phyloP scores from a whole-genome alignment of 2,329 filamentous ascomycete genomes.

The Beauveria rudraprayagi region DNA sequence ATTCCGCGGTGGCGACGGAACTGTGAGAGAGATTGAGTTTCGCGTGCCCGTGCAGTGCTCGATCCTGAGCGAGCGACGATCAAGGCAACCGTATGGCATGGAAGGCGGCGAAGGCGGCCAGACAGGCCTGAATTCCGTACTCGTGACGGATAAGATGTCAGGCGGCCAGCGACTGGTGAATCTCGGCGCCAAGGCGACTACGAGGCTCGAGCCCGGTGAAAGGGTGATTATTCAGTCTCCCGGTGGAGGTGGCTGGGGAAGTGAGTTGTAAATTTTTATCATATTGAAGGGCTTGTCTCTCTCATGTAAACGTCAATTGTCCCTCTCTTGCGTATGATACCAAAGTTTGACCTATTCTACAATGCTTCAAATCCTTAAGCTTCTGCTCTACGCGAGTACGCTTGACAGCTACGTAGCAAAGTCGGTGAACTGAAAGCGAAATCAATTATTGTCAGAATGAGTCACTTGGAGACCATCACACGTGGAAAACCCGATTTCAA shows the following conservation, averaged over 20 bases:
- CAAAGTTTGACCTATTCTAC: too few species aligned
- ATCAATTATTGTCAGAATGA: too few species aligned
- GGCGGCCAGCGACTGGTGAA: conserved; percentile 36
- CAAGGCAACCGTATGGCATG: conserved; percentile 64
- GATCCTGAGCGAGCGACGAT: conserved; percentile 70
- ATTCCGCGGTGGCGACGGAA: conserved; percentile 67
- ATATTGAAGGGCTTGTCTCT: not conserved
- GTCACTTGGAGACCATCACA: too few species aligned
- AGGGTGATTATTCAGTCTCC: conserved; percentile 54
- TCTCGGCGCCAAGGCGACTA: conserved; percentile 52
- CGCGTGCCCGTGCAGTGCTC: conserved; percentile 68
- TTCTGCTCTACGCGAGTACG: too few species aligned
- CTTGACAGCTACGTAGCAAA: too few species aligned
- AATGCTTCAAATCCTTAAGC: too few species aligned
- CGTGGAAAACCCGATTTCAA: too few species aligned
- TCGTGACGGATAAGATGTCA: conserved; percentile 14
- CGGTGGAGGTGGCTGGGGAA: conserved; percentile 55
- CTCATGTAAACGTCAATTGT: not conserved
- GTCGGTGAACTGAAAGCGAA: too few species aligned
- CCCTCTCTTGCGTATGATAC: not conserved
- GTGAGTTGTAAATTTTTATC: not conserved
- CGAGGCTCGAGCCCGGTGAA: conserved; percentile 48
- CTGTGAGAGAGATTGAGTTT: conserved; percentile 74
- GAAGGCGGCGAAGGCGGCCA: conserved; percentile 62
- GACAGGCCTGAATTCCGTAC: conserved; percentile 51